These are phyloP conservation scores for Nicotiana tabacum DNA, from an alignment of 257 asterid species.

Conservation along the genomic window DNA sequence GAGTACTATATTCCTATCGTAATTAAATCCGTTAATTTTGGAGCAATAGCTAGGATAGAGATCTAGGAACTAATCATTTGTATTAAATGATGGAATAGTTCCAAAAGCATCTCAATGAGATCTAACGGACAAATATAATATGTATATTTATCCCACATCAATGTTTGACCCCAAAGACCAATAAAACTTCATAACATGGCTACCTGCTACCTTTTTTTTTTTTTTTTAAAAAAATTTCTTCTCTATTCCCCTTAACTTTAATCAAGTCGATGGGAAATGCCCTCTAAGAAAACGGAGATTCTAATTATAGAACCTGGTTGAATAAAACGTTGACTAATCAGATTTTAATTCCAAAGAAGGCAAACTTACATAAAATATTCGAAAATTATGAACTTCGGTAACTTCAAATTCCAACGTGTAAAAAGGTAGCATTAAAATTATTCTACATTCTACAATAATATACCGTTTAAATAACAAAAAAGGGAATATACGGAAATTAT, in stretches of 20 bases:
- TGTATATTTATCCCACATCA: neutral
- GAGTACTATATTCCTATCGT: neutral
- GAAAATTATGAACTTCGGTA: neutral
- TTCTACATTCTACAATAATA: too few species aligned
- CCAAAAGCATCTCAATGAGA: too few species aligned
- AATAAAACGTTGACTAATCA: neutral
- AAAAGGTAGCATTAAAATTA: neutral
- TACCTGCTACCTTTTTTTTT: neutral
- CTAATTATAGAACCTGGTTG: neutral
- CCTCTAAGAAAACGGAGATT: neutral
- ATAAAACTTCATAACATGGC: neutral
- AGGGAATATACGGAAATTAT: too few species aligned
- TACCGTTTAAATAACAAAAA: too few species aligned
- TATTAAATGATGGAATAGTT: neutral
- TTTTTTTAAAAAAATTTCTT: neutral
- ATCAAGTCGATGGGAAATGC: neutral
- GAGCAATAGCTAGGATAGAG: neutral
- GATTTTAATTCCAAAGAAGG: neutral
- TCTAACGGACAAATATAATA: neutral
- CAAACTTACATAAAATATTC: neutral
- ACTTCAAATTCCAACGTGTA: neutral
- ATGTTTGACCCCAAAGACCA: neutral
- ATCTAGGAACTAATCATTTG: conserved; percentile 2
- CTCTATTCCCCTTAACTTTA: too few species aligned
- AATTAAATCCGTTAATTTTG: neutral